A percentile compares a stretch with the other conserved stretches of the same genome.
Conservation (phyloP, 2,329 filamentous ascomycete species). For the Fusarium vanettenii region DNA sequence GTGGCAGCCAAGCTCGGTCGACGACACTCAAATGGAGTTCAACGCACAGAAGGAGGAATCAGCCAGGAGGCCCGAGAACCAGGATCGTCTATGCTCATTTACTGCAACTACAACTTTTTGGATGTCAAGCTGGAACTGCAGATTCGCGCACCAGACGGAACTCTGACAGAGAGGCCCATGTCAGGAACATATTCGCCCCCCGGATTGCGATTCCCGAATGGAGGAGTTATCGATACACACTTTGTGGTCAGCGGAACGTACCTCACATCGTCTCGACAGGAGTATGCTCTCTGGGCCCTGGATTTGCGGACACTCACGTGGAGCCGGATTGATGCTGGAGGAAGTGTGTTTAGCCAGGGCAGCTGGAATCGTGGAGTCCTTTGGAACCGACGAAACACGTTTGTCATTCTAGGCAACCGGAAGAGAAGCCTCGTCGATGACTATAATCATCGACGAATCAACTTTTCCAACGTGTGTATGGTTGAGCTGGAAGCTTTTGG, state of each 20-base stretch:
- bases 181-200: conserved; percentile 87
- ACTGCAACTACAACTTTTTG: conserved; percentile 98
- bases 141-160: conserved; percentile 85
- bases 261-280: conserved; percentile 96
- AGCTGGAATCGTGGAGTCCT: conserved; percentile 97
- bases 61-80: conserved; percentile 66
- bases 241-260: conserved; percentile 99
- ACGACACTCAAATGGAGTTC: conserved; percentile 56
- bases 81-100: conserved; percentile 88
- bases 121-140: conserved; percentile 97
- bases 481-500: conserved; percentile 98
- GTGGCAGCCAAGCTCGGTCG: conserved; percentile 75
- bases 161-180: conserved; percentile 89
- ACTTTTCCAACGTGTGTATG: conserved; percentile 96
- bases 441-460: conserved; percentile 97
- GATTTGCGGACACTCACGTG: conserved; percentile 90
- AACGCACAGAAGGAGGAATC: conserved; percentile 59
- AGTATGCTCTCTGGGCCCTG: conserved; percentile 96
- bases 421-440: conserved; percentile 96
- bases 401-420: conserved; percentile 93
- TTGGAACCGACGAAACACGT: conserved; percentile 93
- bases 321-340: conserved; percentile 95
- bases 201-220: conserved; percentile 93
- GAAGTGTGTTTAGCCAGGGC: conserved; percentile 93
- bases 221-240: conserved; percentile 93